Percentiles rank a stretch among this genome's conserved stretches.
These are phyloP conservation scores for Spinellus fusiger DNA, from an alignment of 192 early-diverging fungal genomes.

Conservation along the genomic window DNA sequence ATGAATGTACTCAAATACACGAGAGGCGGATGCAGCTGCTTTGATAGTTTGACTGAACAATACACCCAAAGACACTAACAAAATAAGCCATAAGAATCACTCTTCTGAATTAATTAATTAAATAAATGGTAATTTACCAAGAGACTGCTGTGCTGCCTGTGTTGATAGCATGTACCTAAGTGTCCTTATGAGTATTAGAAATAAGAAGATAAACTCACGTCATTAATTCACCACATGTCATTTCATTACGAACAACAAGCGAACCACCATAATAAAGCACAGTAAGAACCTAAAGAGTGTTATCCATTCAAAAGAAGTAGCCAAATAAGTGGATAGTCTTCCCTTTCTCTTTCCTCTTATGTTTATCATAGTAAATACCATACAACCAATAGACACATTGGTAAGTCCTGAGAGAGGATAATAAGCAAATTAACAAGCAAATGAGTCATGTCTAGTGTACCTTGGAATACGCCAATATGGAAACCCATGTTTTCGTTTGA, in stretches of 20 bases:
- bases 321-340: not conserved
- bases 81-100: not conserved
- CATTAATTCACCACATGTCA: conserved; percentile 55
- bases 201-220: conserved; percentile 27
- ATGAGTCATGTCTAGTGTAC: conserved; percentile 1
- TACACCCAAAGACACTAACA: conserved; percentile 43
- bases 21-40: conserved; percentile 41
- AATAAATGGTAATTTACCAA: conserved; percentile 32
- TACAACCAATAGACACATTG: conserved; percentile 48
- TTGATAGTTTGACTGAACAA: conserved; percentile 56
- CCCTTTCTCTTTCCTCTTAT: not conserved
- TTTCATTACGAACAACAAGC: conserved; percentile 42
- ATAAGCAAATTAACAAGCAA: not conserved
- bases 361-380: conserved; percentile 22
- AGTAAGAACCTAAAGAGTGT: conserved; percentile 24
- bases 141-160: conserved; percentile 53
- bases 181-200: not conserved
- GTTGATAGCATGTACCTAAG: conserved; percentile 48
- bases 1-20: conserved; percentile 50
- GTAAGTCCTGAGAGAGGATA: conserved; percentile 33
- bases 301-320: not conserved
- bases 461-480: conserved; percentile 60
- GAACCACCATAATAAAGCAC: conserved; percentile 59
- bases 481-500: conserved; percentile 43
- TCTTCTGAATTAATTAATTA: not conserved